phyloP scores from a whole-genome alignment of 2,329 filamentous ascomycete genomes.

The Phoma sp. region DNA sequence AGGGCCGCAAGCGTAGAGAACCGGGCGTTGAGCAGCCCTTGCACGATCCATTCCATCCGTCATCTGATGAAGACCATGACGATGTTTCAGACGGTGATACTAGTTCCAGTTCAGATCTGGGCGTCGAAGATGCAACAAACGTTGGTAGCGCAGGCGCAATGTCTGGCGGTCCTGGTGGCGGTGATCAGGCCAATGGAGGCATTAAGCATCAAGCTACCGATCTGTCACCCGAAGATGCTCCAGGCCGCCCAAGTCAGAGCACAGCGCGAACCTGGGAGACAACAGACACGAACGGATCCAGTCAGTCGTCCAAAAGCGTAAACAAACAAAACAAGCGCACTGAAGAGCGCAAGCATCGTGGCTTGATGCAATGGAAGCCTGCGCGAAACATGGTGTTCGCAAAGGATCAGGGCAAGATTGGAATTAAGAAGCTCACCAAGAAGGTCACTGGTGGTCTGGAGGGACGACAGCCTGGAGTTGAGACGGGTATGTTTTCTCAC shows the following conservation, averaged over 20 bases:
- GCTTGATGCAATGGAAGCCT: slow-evolving; percentile 94
- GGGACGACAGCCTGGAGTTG: slow-evolving; percentile 85
- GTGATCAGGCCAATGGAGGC: slow-evolving; percentile 23
- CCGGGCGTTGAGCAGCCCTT: slow-evolving; percentile 60
- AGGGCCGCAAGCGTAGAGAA: slow-evolving; percentile 61
- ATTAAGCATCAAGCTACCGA: slow-evolving; percentile 38
- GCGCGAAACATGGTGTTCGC: slow-evolving; percentile 85
- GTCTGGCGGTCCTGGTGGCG: slow-evolving; percentile 25
- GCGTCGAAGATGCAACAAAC: slow-evolving; percentile 62
- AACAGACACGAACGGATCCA: slow-evolving; percentile 20
- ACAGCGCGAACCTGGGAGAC: slow-evolving; percentile 38
- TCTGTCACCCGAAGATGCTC: slow-evolving; percentile 29
- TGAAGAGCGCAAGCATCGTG: slow-evolving; percentile 83
- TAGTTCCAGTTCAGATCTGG: slow-evolving; percentile 58
- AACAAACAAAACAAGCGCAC: slow-evolving; percentile 70
- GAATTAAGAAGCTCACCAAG: slow-evolving; percentile 75
- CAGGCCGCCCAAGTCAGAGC: slow-evolving; percentile 32
- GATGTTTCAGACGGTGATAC: slow-evolving; percentile 46
- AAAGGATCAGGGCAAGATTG: slow-evolving; percentile 84
- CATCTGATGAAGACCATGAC: slow-evolving; percentile 50
- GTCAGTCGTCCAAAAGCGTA: slow-evolving; percentile 60
- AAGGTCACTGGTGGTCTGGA: slow-evolving; percentile 73
- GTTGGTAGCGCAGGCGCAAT: slow-evolving; percentile 32
- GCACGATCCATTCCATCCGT: slow-evolving; percentile 58
- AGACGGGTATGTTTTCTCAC: slow-evolving; percentile 62